Evolutionary conservation across 352 stramenopile species (phyloP).

Genomic region (Pseudoperonospora humuli): DNA sequence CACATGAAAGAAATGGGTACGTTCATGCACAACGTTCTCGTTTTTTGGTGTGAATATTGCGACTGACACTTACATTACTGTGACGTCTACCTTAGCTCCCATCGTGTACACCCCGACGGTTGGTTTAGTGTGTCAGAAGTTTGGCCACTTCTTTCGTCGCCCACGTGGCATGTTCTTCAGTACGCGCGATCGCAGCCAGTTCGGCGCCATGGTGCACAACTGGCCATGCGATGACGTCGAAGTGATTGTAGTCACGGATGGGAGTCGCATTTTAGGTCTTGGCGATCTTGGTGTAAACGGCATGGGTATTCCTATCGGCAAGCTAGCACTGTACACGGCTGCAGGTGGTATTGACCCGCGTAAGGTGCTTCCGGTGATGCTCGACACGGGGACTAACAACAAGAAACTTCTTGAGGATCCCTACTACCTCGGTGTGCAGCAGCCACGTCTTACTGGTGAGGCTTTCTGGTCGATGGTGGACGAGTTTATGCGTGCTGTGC

Average conservation of each 20-base stretch:
- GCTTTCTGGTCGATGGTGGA: slow-evolving; percentile 95
- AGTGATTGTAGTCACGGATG: slow-evolving; percentile 97
- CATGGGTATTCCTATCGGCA: slow-evolving; percentile 97
- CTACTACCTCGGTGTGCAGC: slow-evolving; percentile 93
- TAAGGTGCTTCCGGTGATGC: slow-evolving; percentile 90
- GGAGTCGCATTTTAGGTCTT: slow-evolving; percentile 93
- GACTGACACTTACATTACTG: slow-evolving; percentile 21
- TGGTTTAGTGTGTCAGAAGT: slow-evolving; percentile 89
- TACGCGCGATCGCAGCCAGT: slow-evolving; percentile 86
- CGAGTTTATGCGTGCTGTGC: slow-evolving; percentile 86
- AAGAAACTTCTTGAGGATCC: slow-evolving; percentile 88
- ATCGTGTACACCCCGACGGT: slow-evolving; percentile 98
- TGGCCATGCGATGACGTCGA: slow-evolving; percentile 95
- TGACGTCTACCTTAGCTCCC: slow-evolving; percentile 49
- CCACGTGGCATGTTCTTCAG: slow-evolving; percentile 94
- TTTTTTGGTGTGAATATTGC: neutral
- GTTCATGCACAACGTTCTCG: slow-evolving; percentile 9
- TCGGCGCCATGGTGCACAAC: slow-evolving; percentile 90
- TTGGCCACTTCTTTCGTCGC: slow-evolving; percentile 85
- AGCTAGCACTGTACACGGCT: slow-evolving; percentile 93
- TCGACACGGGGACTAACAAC: slow-evolving; percentile 97
- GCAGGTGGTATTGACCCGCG: slow-evolving; percentile 91
- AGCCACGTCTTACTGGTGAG: slow-evolving; percentile 84
- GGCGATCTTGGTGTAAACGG: slow-evolving; percentile 95
- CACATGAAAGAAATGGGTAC: slow-evolving; percentile 89